Conservation (phyloP, 164 flowering plant species). For the Piper longum region DNA sequence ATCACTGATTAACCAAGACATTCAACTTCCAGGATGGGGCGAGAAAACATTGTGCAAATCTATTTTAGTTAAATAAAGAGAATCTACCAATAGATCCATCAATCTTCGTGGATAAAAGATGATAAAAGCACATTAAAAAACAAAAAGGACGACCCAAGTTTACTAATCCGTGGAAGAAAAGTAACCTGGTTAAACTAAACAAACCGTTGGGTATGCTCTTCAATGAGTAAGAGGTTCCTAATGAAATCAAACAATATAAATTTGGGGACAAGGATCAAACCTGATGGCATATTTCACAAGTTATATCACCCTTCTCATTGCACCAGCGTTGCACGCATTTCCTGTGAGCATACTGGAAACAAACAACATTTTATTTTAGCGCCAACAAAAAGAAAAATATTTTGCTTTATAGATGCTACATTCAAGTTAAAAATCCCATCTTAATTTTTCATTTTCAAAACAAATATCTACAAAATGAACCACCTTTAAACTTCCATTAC, state of each 20-base stretch:
- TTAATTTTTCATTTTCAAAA: background rate
- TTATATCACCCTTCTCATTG: slow-evolving; percentile 55
- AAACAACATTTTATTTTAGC: slow-evolving; percentile 1
- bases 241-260: background rate
- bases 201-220: too few relatives aligned
- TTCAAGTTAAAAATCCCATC: background rate
- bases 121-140: background rate
- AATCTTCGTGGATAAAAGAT: background rate
- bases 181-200: background rate
- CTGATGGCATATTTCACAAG: slow-evolving; percentile 57
- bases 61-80: too few relatives aligned
- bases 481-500: slow-evolving; percentile 72
- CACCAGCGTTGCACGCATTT: slow-evolving; percentile 62
- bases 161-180: background rate
- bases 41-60: too few relatives aligned
- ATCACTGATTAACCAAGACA: too few relatives aligned
- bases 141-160: background rate
- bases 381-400: background rate
- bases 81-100: too few relatives aligned
- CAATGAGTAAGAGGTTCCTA: background rate
- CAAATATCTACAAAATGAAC: background rate
- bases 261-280: slow-evolving; percentile 9
- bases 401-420: too few relatives aligned
- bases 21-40: too few relatives aligned
- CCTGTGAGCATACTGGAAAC: slow-evolving; percentile 54